Evolutionary conservation across 2,329 filamentous ascomycete genomes (phyloP).

Genomic region (Sarocladium brachiariae): DNA sequence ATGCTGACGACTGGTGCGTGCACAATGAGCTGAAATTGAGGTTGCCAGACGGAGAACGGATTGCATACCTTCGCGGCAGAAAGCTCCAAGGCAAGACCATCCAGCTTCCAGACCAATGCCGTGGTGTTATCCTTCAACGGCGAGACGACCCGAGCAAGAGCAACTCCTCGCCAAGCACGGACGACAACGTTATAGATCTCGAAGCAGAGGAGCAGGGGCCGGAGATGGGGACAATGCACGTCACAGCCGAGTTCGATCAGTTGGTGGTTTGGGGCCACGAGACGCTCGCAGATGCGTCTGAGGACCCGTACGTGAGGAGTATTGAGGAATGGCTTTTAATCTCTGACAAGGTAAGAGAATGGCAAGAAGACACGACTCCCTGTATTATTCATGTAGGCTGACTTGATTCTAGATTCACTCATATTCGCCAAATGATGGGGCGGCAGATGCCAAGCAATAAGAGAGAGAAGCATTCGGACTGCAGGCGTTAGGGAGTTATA

Average conservation of each 20-base stretch:
- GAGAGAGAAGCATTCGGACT: too few species aligned
- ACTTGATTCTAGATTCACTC: slow-evolving; percentile 25
- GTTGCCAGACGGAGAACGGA: slow-evolving; percentile 40
- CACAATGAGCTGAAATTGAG: not conserved
- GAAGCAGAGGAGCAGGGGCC: slow-evolving; percentile 36
- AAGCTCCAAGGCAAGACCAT: slow-evolving; percentile 65
- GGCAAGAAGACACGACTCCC: not conserved
- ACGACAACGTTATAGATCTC: not conserved
- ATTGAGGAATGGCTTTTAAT: slow-evolving; percentile 76
- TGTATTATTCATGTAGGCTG: slow-evolving; percentile 13
- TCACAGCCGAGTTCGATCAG: slow-evolving; percentile 63
- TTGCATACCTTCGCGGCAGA: slow-evolving; percentile 70
- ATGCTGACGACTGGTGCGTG: too few species aligned
- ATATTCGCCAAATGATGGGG: slow-evolving; percentile 16
- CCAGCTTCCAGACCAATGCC: slow-evolving; percentile 63
- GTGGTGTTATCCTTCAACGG: slow-evolving; percentile 48
- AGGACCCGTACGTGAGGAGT: slow-evolving; percentile 66
- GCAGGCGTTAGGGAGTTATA: too few species aligned
- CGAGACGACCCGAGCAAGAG: not conserved
- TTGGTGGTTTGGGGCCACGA: slow-evolving; percentile 85
- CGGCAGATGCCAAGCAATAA: too few species aligned
- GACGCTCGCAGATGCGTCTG: slow-evolving; percentile 47
- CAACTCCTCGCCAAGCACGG: not conserved
- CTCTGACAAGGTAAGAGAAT: slow-evolving; percentile 53
- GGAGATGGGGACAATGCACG: slow-evolving; percentile 50